Base-by-base conservation (phyloP, 768 basidiomycete genomes). In the Ramaria rubella region DNA sequence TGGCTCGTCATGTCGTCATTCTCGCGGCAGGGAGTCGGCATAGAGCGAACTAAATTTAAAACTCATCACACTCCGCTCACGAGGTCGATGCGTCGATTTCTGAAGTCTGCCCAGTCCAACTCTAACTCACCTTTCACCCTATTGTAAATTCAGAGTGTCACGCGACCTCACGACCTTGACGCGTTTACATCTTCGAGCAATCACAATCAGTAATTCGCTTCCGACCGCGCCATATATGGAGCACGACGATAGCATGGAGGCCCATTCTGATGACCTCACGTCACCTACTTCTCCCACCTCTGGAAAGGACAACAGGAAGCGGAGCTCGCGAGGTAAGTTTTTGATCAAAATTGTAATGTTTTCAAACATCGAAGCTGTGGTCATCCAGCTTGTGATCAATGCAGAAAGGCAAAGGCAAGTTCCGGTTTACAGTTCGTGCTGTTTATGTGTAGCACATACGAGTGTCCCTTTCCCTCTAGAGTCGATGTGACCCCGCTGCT, bases 361-460 rank as follows among this genome's bases (percentile, higher is more conserved):
- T 23, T 36, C n/a, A 34, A 5, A 31, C 17, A 33, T 21, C 14
- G 2, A n/a, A n/a, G n/a, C n/a, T n/a, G n/a, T n/a, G n/a, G n/a
- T 1, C 24, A 19, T 36, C n/a, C 21, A 51, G 49, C 49, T n/a
- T 51, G 49, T 36, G 49, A 51, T 51, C 49, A 51, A 23, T 51
- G 49, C 31, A 31, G 49, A 51, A 51, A 23, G 33, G 29, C 49
- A 33, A 51, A 51, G 33, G 49, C 34, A 51, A 34, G 23, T 50
- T 5, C 29, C 33, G 19, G 19, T 12, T 24, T 17, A 26, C 23
- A 1, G 36, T n/a, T 38, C 36, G 11, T n/a, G 36, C 11, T 38
- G n/a, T n/a, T n/a, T n/a, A n/a, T n/a, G n/a, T n/a, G n/a, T n/a
- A n/a, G n/a, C n/a, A n/a, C n/a, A n/a, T n/a, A n/a, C n/a, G n/a